Conservation (phyloP, 768 basidiomycete genomes). For the Tephrocybe sp. region DNA sequence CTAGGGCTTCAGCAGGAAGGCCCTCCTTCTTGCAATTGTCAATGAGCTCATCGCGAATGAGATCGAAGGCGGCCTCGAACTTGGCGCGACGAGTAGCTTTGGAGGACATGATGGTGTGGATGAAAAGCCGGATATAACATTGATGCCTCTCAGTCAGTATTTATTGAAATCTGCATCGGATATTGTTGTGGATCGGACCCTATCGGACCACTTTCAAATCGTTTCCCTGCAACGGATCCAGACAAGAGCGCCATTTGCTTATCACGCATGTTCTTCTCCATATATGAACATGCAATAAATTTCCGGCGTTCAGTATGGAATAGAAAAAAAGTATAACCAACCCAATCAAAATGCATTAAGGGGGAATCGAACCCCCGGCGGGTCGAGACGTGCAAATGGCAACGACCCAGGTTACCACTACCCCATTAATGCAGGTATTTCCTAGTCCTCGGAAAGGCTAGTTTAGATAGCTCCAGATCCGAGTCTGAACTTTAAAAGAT, state of each 20-base stretch:
- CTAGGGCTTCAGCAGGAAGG: slow-evolving; percentile 81
- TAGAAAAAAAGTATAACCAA: too few species aligned
- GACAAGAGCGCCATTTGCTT: too few species aligned
- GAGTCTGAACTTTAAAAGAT: too few species aligned
- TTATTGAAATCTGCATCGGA: slow-evolving; percentile 2
- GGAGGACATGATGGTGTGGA: slow-evolving; percentile 14
- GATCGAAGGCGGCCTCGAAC: slow-evolving; percentile 72
- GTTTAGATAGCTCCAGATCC: too few species aligned
- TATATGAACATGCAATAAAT: too few species aligned
- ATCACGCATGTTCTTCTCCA: too few species aligned
- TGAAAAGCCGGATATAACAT: background rate
- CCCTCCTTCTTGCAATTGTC: slow-evolving; percentile 61
- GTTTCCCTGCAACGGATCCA: too few species aligned
- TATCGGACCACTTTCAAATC: slow-evolving; percentile 8
- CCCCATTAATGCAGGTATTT: too few species aligned
- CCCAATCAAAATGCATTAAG: slow-evolving; percentile 85
- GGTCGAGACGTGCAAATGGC: too few species aligned
- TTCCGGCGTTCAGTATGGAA: too few species aligned
- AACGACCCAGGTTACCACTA: too few species aligned
- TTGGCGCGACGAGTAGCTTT: slow-evolving; percentile 41
- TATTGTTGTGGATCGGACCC: slow-evolving; percentile 4
- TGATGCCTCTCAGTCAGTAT: background rate
- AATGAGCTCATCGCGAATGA: slow-evolving; percentile 76
- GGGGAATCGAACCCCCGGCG: slow-evolving; percentile 88
- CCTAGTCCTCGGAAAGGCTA: too few species aligned